Base-by-base conservation (phyloP, 331 rosid genomes). In the Quercus lobata region DNA sequence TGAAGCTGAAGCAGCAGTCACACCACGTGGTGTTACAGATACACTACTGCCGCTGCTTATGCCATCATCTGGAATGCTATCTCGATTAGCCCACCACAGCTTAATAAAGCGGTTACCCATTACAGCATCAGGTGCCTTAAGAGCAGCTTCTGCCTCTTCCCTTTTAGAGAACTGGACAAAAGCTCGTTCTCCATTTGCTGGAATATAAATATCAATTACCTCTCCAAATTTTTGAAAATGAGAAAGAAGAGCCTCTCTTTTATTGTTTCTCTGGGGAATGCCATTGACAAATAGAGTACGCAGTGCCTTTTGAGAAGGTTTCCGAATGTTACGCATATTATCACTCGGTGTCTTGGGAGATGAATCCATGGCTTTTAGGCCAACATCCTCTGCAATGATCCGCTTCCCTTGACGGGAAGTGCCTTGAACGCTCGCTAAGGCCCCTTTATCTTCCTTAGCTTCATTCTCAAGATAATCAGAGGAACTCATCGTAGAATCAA, bases 11-110 rank as follows among this genome's bases (percentile, higher is more conserved):
- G 76, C 84, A 78, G 90, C 81, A 75, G 85, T 71, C 56, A 68
- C 79, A 76, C 93, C 94, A 55, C 63, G 89, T 69, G 89, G 88
- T 77, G 87, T 87, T 70, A 73, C 92, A 81, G 77, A 83, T 65
- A 78, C 85, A 79, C 86, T 87, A 76, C 81, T 87, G 80, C 87
- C 75, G 70, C 84, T 79, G 77, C 85, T 80, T 76, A 78, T 57
- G 72, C 82, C 82, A 84, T 89, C 94, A 84, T 87, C 94, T 14
- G 82, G 94, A 89, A 96, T 82, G 63, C 86, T 92, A 86, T 96
- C 99, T 73, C 99, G 98, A 84, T 96, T 96, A 74, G 99, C 99
- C 99, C 99, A 96, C 93, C 91, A 96, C 69, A 96, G 88, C 89
- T 87, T 93, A 87, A 96, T 92, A 85, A 96, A 96, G 76, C 99